A percentile compares a stretch with the other conserved stretches of the same genome.
phyloP scores from a whole-genome alignment of 176 grass and related monocot genomes.

The Triticum timopheevii region DNA sequence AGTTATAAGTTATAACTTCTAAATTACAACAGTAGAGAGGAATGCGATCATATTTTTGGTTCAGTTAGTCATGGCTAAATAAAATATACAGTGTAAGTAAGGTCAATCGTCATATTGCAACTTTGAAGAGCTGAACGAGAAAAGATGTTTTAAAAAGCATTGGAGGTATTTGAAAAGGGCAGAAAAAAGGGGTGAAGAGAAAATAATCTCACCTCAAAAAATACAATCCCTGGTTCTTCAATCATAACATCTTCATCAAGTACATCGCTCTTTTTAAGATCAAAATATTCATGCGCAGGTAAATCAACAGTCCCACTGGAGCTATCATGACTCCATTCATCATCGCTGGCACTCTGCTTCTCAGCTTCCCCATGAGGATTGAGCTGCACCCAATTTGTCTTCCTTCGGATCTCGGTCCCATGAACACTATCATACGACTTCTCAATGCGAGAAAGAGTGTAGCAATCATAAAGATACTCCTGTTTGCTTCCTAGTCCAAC shows the following conservation, averaged over 20 bases:
- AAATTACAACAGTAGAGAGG: background rate
- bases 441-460: conserved; percentile 76
- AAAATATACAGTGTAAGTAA: background rate
- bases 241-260: conserved; percentile 77
- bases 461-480: conserved; percentile 94
- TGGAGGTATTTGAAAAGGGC: conserved; percentile 4
- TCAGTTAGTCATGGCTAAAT: background rate
- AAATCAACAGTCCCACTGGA: conserved; percentile 39
- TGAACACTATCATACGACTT: conserved; percentile 33
- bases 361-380: conserved; percentile 73
- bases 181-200: background rate
- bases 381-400: conserved; percentile 67
- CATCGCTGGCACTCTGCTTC: conserved; percentile 33
- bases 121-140: background rate
- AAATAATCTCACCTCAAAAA: conserved; percentile 76
- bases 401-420: conserved; percentile 58
- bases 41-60: background rate
- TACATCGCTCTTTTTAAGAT: conserved; percentile 66
- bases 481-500: conserved; percentile 76
- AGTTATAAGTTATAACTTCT: background rate
- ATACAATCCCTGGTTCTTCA: conserved; percentile 81
- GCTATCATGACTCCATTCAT: background rate
- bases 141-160: background rate
- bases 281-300: conserved; percentile 70
- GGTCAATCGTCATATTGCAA: background rate